phyloP scores from a whole-genome alignment of 73 alveolate species.

The Symbiodinium natans region DNA sequence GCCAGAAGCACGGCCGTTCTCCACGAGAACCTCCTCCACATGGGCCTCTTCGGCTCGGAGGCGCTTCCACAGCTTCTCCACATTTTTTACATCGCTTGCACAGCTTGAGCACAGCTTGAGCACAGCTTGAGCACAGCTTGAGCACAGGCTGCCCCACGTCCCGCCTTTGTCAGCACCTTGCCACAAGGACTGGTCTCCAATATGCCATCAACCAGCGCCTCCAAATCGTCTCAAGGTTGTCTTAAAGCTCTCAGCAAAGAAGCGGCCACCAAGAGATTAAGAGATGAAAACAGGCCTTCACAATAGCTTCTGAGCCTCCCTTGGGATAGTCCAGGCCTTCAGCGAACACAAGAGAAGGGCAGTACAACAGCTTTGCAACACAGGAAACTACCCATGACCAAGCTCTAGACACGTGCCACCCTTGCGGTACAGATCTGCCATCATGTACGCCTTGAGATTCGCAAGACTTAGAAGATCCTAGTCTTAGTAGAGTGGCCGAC shows the following conservation, averaged over 20 bases:
- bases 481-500: not conserved
- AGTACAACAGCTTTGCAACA: not conserved
- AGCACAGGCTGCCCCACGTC: not conserved
- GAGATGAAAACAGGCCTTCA: constrained; percentile 20
- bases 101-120: not conserved
- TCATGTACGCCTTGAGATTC: constrained; percentile 60
- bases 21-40: constrained; percentile 70
- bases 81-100: not conserved
- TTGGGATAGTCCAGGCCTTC: constrained; percentile 89
- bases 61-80: not conserved
- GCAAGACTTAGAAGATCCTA: not conserved
- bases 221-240: not conserved
- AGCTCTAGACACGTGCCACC: constrained; percentile 71
- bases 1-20: constrained; percentile 38
- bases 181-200: constrained; percentile 19
- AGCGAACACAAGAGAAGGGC: too few species aligned
- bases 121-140: not conserved
- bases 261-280: not conserved
- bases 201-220: constrained; percentile 65
- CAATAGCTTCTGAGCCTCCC: constrained; percentile 92
- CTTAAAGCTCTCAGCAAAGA: not conserved
- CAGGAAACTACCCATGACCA: not conserved
- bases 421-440: constrained; percentile 90
- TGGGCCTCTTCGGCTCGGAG: constrained; percentile 20
- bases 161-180: constrained; percentile 29